Base-by-base conservation (phyloP, 2,329 filamentous ascomycete genomes). In the Setomelanomma holmii region DNA sequence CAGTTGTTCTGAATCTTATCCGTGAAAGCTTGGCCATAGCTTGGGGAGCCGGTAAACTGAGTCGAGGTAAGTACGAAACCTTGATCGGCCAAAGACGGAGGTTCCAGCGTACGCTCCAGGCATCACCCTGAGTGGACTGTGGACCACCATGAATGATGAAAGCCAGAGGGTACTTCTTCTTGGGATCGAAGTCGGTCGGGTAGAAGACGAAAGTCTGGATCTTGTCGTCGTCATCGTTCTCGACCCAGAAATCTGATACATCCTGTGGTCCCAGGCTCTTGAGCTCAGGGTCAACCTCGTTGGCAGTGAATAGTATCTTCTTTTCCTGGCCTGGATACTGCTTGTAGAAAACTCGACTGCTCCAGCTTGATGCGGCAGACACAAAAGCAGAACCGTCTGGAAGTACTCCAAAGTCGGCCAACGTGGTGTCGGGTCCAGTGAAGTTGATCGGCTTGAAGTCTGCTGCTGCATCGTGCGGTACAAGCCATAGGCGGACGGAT, bases 101-200 rank as follows among this genome's bases (percentile, higher is more conserved):
- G 70, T 96, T 96, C 91, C 91, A 96, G 16, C 91, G 81, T 1
- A 86, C 90, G 69, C 85, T 89, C 90, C 91, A 96, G 38, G 81
- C 80, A 63, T 95, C 88, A 17, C 75, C 78, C 85, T 89, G 91
- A 0, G 89, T 84, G 17, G 84, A 83, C 69, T 95, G 90, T 0
- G 91, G 91, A 0, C 91, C 91, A 49, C 91, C 91, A 69, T 96
- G 91, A 55, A 96, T 89, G 45, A 92, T 78, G 68, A 92, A 87
- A 2, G 88, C 85, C 3, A 96, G 78, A 0, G 91, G 91, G 66
- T 93, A 96, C 61, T 86, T 91, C 74, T 90, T 88, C 20, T 75
- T 79, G 5, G 82, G 74, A 68, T 90, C 82, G 68, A 93, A 96
- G 64, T 83, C 68, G 8, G 76, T 72, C 58, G 82, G 89, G 50